Evolutionary conservation across 805 yeast species (phyloP), one percentile per base, ranked within the genome.

Genomic region (Candida endomychidarum): DNA sequence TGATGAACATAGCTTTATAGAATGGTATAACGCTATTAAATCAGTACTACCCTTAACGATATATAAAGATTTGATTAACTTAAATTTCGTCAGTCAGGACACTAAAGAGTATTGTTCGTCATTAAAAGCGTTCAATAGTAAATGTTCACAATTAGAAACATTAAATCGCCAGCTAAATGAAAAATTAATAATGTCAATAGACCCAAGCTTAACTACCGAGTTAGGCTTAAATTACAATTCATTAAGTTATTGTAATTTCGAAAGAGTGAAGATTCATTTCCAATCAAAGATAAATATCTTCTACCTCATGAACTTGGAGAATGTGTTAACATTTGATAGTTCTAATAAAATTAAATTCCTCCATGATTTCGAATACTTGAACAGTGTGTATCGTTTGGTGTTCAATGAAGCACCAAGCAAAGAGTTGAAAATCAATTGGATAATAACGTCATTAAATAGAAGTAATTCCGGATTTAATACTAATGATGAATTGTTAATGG

Each of bases 381-480:
- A 31, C 16, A 42, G 42, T 31, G 38, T 54, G 5, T 54, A 53
- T 32, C 19, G 19, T 15, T 29, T 51, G 12, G 33, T 52, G 1
- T 54, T 53, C 38, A 41, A 46, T 30, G 51, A 42, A 10, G 8
- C 8, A 3, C 50, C 58, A 8, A 25, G 38, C 6, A 35, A 40
- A 20, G 51, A 52, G 11, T 29, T 52, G 30, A 52, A 48, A 36
- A 40, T 50, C 8, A 46, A 53, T 18, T 54, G 59, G 59, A 43
- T 53, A 3, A 41, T 54, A 37, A 49, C 45, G 26, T 46, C 52
- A 8, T 40, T 54, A 33, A 46, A 43, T 31, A 50, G 44, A 24
- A 30, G 27, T 17, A 22, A 21, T 3, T 9, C 9, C 21, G 22
- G 18, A 5, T 14, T 24, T 3, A 14, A 11, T 20, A 17, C 4